Evolutionary conservation across 306 rosid species (phyloP).

Genomic region (Myrica gale): DNA sequence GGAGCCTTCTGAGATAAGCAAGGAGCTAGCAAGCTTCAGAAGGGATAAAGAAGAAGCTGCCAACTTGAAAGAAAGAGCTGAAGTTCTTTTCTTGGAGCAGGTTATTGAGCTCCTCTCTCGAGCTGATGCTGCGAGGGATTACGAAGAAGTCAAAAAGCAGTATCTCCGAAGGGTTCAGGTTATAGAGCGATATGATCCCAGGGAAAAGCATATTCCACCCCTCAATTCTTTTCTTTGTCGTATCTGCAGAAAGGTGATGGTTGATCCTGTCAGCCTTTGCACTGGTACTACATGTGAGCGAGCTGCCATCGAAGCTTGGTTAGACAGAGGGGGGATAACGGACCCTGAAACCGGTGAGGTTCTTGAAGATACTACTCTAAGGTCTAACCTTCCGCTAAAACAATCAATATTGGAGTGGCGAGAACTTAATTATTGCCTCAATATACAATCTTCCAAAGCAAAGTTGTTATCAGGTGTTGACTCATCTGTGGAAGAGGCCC

Average conservation of each 20-base stretch:
- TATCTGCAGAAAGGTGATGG: slow-evolving; percentile 59
- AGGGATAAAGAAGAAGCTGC: slow-evolving; percentile 82
- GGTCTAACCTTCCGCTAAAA: slow-evolving; percentile 66
- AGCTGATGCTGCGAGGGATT: slow-evolving; percentile 87
- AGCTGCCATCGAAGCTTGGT: slow-evolving; percentile 62
- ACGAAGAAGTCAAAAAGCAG: slow-evolving; percentile 67
- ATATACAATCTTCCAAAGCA: slow-evolving; percentile 52
- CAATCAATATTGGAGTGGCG: slow-evolving; percentile 86
- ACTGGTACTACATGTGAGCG: slow-evolving; percentile 88
- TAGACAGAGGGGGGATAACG: slow-evolving; percentile 42
- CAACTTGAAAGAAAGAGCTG: slow-evolving; percentile 61
- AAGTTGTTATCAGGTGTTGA: slow-evolving; percentile 39
- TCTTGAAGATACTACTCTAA: slow-evolving; percentile 55
- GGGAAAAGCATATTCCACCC: slow-evolving; percentile 55
- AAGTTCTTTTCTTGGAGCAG: slow-evolving; percentile 66
- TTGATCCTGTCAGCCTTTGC: slow-evolving; percentile 84
- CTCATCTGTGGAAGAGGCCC: slow-evolving; percentile 40
- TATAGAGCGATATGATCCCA: slow-evolving; percentile 53
- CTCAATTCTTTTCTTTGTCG: slow-evolving; percentile 60
- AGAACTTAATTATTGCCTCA: slow-evolving; percentile 69
- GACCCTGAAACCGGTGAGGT: slow-evolving; percentile 64
- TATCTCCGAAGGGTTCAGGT: slow-evolving; percentile 58
- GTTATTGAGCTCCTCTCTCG: slow-evolving; percentile 73
- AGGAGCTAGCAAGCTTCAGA: slow-evolving; percentile 70
- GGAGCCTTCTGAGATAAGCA: slow-evolving; percentile 75